These are phyloP conservation scores for Stephanodiscus triporus DNA, from an alignment of 108 stramenopile genomes.

Conservation along the genomic window DNA sequence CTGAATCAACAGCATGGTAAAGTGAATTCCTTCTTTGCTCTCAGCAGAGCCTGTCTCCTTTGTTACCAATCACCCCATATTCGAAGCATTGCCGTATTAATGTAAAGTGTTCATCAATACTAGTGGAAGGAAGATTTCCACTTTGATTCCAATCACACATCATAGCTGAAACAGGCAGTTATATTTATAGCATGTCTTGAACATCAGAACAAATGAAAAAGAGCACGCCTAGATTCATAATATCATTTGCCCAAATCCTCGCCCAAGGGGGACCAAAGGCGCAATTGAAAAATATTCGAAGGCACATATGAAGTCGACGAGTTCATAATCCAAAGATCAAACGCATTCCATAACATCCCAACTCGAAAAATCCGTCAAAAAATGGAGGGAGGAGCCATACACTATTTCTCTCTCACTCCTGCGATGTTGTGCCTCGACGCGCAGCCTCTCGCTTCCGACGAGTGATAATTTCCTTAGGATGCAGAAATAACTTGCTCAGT, in stretches of 20 bases:
- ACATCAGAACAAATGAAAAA: not conserved
- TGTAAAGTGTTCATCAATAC: too few species aligned
- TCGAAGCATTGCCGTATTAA: too few species aligned
- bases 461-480: not conserved
- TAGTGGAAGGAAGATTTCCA: too few species aligned
- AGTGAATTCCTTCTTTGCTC: too few species aligned
- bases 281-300: not conserved
- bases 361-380: not conserved
- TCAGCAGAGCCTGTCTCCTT: too few species aligned
- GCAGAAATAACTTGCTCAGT: not conserved
- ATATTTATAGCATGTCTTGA: too few species aligned
- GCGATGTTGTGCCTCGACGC: too few species aligned
- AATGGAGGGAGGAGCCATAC: not conserved
- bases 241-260: too few species aligned
- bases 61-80: too few species aligned
- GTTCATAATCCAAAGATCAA: not conserved
- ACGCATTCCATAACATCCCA: not conserved
- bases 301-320: not conserved
- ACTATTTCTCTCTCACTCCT: not conserved
- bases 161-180: too few species aligned
- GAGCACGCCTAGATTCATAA: not conserved
- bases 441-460: not conserved
- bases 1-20: too few species aligned
- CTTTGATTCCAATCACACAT: too few species aligned
- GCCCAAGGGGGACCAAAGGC: not conserved